These are phyloP conservation scores for Dendrostoma leiphaemia DNA, from an alignment of 2,329 filamentous ascomycete genomes.

Conservation along the genomic window DNA sequence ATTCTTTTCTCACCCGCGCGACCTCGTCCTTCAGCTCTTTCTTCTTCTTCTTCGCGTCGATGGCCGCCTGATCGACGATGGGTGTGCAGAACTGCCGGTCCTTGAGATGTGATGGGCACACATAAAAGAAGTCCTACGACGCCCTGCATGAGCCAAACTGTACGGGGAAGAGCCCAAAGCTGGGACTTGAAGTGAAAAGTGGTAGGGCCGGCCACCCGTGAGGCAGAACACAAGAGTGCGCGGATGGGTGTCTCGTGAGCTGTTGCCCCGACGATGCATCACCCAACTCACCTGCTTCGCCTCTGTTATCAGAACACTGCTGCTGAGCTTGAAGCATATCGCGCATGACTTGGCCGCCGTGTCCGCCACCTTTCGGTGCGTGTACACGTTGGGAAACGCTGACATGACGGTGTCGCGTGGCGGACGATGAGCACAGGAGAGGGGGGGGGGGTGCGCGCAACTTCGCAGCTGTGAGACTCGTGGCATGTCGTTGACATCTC, in stretches of 20 bases:
- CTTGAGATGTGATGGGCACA: slow-evolving; percentile 79
- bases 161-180: slow-evolving; percentile 6
- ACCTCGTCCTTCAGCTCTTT: slow-evolving; percentile 64
- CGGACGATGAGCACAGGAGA: not conserved
- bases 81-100: slow-evolving; percentile 79
- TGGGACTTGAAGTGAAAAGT: slow-evolving; percentile 8
- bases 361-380: slow-evolving; percentile 83
- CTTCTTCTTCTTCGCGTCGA: slow-evolving; percentile 65
- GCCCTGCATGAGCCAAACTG: slow-evolving; percentile 8
- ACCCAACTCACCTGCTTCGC: slow-evolving; percentile 77
- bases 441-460: no score
- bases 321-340: slow-evolving; percentile 86
- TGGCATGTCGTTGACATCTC: slow-evolving; percentile 3
- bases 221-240: no score
- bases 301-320: slow-evolving; percentile 82
- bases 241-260: no score
- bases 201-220: no score
- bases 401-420: slow-evolving; percentile 31
- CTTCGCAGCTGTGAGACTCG: no score
- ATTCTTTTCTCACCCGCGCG: slow-evolving; percentile 69
- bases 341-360: slow-evolving; percentile 80
- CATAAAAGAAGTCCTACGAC: slow-evolving; percentile 79
- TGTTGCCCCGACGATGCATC: no score
- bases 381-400: slow-evolving; percentile 74
- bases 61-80: slow-evolving; percentile 66